Conservation (phyloP, 2,329 filamentous ascomycete species). For the Fusarium scirpi region DNA sequence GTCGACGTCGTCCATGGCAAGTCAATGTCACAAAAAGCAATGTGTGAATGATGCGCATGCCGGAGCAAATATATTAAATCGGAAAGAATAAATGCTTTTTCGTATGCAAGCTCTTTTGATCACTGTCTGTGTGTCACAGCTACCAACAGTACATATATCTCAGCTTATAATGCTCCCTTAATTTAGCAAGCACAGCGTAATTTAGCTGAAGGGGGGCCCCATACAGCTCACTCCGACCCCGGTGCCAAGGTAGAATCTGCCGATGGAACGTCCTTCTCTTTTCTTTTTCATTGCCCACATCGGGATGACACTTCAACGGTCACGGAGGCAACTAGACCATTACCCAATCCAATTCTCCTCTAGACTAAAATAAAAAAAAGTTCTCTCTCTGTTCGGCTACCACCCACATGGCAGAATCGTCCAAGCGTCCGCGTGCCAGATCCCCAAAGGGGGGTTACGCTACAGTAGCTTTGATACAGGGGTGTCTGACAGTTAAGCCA, state of each 20-base stretch:
- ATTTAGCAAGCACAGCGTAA: conserved; percentile 9
- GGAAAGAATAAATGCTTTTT: neutral
- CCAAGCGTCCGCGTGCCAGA: conserved; percentile 8
- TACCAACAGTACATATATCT: conserved; percentile 14
- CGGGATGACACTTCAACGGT: conserved; percentile 9
- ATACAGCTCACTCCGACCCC: conserved; percentile 5
- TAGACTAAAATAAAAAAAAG: neutral
- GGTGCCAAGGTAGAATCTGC: conserved; percentile 5
- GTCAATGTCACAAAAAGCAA: neutral
- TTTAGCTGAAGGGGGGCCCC: conserved; percentile 4
- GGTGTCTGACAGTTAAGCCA: conserved; percentile 37
- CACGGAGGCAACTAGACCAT: neutral
- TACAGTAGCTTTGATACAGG: conserved; percentile 2
- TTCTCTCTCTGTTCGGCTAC: neutral
- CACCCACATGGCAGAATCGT: conserved; percentile 35
- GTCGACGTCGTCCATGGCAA: no score
- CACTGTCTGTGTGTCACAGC: neutral
- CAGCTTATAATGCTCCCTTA: conserved; percentile 23
- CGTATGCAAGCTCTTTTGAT: neutral
- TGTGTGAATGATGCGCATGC: neutral
- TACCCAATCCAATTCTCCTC: neutral
- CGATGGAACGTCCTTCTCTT: conserved; percentile 1
- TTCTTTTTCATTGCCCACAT: neutral
- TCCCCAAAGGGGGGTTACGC: conserved; percentile 2
- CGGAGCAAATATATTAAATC: neutral